Percentiles rank a stretch among this genome's conserved stretches.
Evolutionary conservation across 2,329 filamentous ascomycete species (phyloP).

Genomic region (Coleophoma eucalyptorum): DNA sequence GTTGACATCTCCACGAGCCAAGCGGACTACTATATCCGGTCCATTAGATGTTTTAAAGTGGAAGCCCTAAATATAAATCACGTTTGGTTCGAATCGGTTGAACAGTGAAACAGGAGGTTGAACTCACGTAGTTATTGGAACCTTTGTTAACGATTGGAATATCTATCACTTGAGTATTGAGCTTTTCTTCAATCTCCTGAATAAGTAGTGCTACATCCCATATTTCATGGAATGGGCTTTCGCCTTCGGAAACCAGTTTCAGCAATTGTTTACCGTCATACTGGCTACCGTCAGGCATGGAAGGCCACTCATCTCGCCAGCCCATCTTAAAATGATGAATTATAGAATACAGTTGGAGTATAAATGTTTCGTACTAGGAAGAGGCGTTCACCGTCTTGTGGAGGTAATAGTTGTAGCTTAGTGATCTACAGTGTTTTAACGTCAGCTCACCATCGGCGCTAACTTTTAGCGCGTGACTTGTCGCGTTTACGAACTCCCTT

Average conservation of each 20-base stretch:
- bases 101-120: too few species aligned
- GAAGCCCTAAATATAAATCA: conserved; percentile 7
- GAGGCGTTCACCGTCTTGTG: too few species aligned
- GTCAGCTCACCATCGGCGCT: too few species aligned
- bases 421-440: too few species aligned
- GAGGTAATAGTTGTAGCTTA: too few species aligned
- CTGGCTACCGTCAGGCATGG: not conserved
- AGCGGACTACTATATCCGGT: conserved; percentile 13
- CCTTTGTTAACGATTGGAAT: too few species aligned
- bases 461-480: too few species aligned
- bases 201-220: not conserved
- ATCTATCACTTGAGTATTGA: not conserved
- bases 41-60: conserved; percentile 11
- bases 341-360: too few species aligned
- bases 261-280: not conserved
- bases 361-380: too few species aligned
- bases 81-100: not conserved
- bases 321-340: too few species aligned
- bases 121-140: too few species aligned
- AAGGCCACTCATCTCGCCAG: not conserved
- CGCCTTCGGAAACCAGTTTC: not conserved
- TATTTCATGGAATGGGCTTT: not conserved
- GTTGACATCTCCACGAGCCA: conserved; percentile 11
- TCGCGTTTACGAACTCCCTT: too few species aligned
- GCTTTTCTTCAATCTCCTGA: conserved; percentile 37